These are phyloP conservation scores for Pseudozyma flocculosa DNA, from an alignment of 1,284 basidiomycete species.

Conservation along the genomic window DNA sequence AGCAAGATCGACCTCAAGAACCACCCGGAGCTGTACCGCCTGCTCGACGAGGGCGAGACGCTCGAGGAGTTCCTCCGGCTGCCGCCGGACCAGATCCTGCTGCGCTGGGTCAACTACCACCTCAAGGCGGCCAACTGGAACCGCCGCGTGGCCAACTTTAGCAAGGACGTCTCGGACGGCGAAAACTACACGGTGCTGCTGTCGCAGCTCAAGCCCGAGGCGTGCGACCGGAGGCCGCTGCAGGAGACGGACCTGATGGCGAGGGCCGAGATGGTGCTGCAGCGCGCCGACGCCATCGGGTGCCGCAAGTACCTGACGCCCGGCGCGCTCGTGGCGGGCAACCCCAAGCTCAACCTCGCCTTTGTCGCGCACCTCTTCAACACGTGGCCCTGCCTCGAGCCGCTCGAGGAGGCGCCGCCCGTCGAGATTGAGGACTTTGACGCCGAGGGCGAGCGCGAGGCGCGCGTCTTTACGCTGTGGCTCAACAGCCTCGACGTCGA, in stretches of 20 bases:
- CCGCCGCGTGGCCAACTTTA: conserved; percentile 82
- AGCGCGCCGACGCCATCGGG: conserved; percentile 89
- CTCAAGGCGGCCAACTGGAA: conserved; percentile 88
- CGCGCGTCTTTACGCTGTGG: conserved; percentile 96
- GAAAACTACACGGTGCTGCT: conserved; percentile 96
- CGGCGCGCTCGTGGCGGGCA: conserved; percentile 85
- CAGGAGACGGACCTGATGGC: conserved; percentile 78
- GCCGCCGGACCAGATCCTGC: conserved; percentile 92
- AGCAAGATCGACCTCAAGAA: conserved; percentile 96
- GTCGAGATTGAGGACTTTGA: conserved; percentile 91
- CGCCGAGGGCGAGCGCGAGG: conserved; percentile 96
- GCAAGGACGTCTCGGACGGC: conserved; percentile 88
- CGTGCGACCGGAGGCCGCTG: conserved; percentile 88
- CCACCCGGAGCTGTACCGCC: conserved; percentile 91
- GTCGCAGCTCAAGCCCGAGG: conserved; percentile 82
- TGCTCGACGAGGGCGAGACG: conserved; percentile 94
- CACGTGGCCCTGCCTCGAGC: conserved; percentile 74
- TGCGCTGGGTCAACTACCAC: conserved; percentile 99
- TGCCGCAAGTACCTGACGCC: conserved; percentile 95
- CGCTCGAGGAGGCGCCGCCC: conserved; percentile 77
- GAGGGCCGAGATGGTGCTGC: conserved; percentile 85
- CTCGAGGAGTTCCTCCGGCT: conserved; percentile 89
- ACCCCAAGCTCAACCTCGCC: conserved; percentile 96
- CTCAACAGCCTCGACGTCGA: conserved; percentile 95
- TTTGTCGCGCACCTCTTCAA: conserved; percentile 99